phyloP scores from a whole-genome alignment of 2,329 filamentous ascomycete species.

The Neoscytalidium dimidiatum region DNA sequence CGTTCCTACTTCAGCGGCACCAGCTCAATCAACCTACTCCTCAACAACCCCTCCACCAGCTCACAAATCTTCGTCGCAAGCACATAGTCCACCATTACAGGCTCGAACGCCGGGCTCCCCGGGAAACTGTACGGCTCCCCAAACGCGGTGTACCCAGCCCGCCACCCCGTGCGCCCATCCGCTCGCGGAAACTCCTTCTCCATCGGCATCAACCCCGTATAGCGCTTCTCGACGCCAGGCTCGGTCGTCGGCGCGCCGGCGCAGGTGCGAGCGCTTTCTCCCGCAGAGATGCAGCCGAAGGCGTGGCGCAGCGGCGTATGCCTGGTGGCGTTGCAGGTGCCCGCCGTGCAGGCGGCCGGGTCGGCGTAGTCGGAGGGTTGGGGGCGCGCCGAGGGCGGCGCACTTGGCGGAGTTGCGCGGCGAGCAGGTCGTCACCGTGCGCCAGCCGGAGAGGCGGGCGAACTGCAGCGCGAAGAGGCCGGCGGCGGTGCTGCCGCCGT shows the following conservation, averaged over 20 bases:
- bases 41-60: slow-evolving; percentile 27
- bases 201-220: slow-evolving; percentile 43
- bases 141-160: slow-evolving; percentile 47
- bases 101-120: neutral
- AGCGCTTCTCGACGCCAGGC: slow-evolving; percentile 30
- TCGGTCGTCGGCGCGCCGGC: slow-evolving; percentile 40
- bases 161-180: slow-evolving; percentile 44
- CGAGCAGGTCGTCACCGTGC: slow-evolving; percentile 15
- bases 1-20: slow-evolving; percentile 30
- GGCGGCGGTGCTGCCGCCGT: slow-evolving; percentile 54
- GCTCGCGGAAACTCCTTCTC: slow-evolving; percentile 40
- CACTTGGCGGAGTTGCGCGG: slow-evolving; percentile 15
- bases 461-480: slow-evolving; percentile 54
- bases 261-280: slow-evolving; percentile 40
- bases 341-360: slow-evolving; percentile 43
- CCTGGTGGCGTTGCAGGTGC: slow-evolving; percentile 50
- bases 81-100: slow-evolving; percentile 29
- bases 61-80: slow-evolving; percentile 32
- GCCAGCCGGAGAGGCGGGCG: slow-evolving; percentile 28
- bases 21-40: slow-evolving; percentile 32
- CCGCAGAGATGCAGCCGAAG: slow-evolving; percentile 52
- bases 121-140: slow-evolving; percentile 39
- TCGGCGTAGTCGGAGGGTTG: slow-evolving; percentile 51
- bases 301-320: slow-evolving; percentile 45
- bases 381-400: slow-evolving; percentile 2